Base-by-base conservation (phyloP, 345 rosid genomes). In the Noccaea bulbosa region DNA sequence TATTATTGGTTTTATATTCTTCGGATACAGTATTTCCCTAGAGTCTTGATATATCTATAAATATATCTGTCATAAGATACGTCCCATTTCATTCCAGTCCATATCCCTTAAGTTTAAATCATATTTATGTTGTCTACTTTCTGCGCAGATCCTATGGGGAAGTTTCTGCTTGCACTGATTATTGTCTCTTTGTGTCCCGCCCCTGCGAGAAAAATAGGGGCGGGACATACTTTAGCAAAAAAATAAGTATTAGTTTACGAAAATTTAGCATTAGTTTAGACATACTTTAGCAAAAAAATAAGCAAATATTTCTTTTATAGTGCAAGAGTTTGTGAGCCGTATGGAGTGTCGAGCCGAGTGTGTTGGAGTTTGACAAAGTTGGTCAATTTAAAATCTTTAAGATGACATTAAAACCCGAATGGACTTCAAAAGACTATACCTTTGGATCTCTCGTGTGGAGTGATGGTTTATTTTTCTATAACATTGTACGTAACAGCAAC, bases 381-480 rank as follows among this genome's bases (percentile, higher is more conserved):
- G 88, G 86, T 1, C 85, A 83, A 48, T 88, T 87, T 73, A 81
- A 81, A 79, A 75, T 74, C 56, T 90, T 84, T 38, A 77, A 64
- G 82, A 69, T 87, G 71, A 86, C 73, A 0, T 1, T 90, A 11
- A 53, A 77, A 32, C 64, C 82, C 1, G 77, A 75, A 62, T 62
- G 74, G 81, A 9, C 6, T 10, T 50, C 40, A 9, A 34, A 24
- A 38, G 67, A 6, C 2, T 15, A 14, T 32, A 7, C 4, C n/a
- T 85, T 85, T 56, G 96, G 96, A 15, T 74, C 67, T 8, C 67
- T 87, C 11, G 71, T 65, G n/a, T 87, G 93, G 93, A 66, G 81
- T 0, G 86, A 87, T 51, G 85, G 87, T 5, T n/a, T n/a, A n/a
- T 17, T 17, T 17, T 17, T 17, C 20, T 17, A 17, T 17, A 17